Base-by-base conservation (phyloP, 345 rosid species). In the Citrus hindsii region DNA sequence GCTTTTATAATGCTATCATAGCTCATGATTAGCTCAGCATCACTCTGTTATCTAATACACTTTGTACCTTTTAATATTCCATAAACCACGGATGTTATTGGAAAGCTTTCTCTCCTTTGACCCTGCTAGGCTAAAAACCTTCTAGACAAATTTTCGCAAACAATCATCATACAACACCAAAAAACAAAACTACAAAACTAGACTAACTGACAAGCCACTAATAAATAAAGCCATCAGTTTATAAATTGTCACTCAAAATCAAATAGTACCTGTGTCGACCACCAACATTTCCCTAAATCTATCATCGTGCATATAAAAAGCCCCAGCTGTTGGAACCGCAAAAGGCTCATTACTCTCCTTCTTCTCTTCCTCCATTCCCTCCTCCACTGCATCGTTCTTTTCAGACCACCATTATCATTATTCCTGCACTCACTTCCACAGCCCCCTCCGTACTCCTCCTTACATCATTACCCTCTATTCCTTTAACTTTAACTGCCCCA, bases 251-350 rank as follows among this genome's bases (percentile, higher is more conserved):
- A 46, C 18, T 46, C 51, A 46, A 25, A n/a, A 10, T 30, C 32
- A 51, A 40, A n/a, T 9, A 66, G 35, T 76, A 67, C 79, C 79
- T 90, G 81, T 90, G 84, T 12, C 94, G 82, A 74, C 85, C 97
- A 80, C 78, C 86, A 69, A 83, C 86, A 82, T 84, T 80, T 74
- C 97, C 82, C 90, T 88, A 67, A 92, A 95, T 51, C 99, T 88
- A 84, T 95, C 97, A 83, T 95, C 99, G 48, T 95, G 99, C 98
- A 95, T 95, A 80, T 95, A 95, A 82, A 95, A 95, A 0, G 99
- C 97, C 51, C 99, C 99, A 71, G 96, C 97, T 79, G 98, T 93
- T 18, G 99, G 99, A 71, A 95, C 99, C 1, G 97, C 94, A 79
- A 84, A 95, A 3, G 97, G 99, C 73, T 95, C 95, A 68, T 86